Evolutionary conservation across 441 rosid genomes (phyloP), one percentile per base, ranked within the genome.

Genomic region (Gossypium trilobum): DNA sequence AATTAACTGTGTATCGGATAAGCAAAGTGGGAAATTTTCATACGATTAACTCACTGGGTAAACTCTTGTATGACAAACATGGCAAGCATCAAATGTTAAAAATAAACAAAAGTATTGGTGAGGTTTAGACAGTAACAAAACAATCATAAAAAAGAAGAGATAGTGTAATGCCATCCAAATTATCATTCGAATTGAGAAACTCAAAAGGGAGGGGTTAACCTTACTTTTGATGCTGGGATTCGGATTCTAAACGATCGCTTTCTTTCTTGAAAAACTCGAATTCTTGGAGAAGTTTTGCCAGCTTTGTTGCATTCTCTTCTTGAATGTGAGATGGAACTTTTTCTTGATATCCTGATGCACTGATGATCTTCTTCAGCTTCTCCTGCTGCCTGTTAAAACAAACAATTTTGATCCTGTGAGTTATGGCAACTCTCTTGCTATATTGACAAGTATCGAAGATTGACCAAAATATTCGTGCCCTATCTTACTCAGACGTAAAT

Each of bases 281-380:
- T 29, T 92, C 91, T 74, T 85, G 88, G 56, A 86, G 55, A 59
- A 94, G 90, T 73, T 84, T 90, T 1, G 85, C 74, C 61, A 90
- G 84, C 81, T 89, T 92, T 2, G 78, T 71, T 0, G 65, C 77
- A 25, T 88, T 87, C 60, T 85, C 90, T 31, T 90, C 92, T 73
- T 84, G 93, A 58, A 92, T 76, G 55, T 81, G 86, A 20, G 82
- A 61, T 10, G 95, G 94, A 54, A 84, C 99, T 78, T 88, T 92
- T 65, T 92, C 92, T 70, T 81, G 89, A 51, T 94, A 92, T 27
- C 90, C 89, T n/a, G 89, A 68, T 56, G 80, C 84, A 58, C 76
- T 84, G 77, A 91, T 88, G n/a, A 73, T 75, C 85, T 90, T 89
- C 76, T 84, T 84, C 82, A 94, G 67, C 79, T 88, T 94, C 73